Conservation (phyloP, 805 yeast species). For the Kodamaea jinghongensis region DNA sequence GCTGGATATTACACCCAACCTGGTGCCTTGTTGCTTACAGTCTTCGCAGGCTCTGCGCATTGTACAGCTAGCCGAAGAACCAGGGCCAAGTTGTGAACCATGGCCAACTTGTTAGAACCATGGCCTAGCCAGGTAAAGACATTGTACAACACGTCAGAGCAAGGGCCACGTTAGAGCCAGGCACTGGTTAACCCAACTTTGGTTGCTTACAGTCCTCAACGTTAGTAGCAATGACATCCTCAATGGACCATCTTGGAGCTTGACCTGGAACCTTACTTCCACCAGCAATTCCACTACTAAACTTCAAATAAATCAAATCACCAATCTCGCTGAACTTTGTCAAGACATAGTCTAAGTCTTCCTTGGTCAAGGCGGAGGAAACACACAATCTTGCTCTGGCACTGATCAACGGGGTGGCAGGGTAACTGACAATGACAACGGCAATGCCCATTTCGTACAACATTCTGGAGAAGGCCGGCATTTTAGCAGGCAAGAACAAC, state of each 20-base stretch:
- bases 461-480: conserved; percentile 88
- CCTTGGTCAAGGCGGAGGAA: conserved; percentile 87
- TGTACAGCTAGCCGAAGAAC: too few species aligned
- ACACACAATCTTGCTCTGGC: conserved; percentile 93
- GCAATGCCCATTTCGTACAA: conserved; percentile 81
- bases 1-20: too few species aligned
- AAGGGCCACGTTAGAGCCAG: too few species aligned
- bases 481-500: conserved; percentile 85
- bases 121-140: too few species aligned
- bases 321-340: conserved; percentile 75
- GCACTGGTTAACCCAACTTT: conserved; percentile 15
- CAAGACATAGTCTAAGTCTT: conserved; percentile 82
- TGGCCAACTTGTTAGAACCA: too few species aligned
- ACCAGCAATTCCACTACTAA: conserved; percentile 74
- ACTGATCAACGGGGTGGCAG: conserved; percentile 90
- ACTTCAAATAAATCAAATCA: conserved; percentile 69
- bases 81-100: too few species aligned
- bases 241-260: conserved; percentile 73
- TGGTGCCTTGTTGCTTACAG: too few species aligned
- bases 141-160: too few species aligned
- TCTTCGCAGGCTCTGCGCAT: too few species aligned
- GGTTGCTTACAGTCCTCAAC: conserved; percentile 58
- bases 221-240: conserved; percentile 70
- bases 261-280: conserved; percentile 54
- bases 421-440: conserved; percentile 95